Evolutionary conservation across 306 rosid species (phyloP).

Genomic region (Castanea crenata): DNA sequence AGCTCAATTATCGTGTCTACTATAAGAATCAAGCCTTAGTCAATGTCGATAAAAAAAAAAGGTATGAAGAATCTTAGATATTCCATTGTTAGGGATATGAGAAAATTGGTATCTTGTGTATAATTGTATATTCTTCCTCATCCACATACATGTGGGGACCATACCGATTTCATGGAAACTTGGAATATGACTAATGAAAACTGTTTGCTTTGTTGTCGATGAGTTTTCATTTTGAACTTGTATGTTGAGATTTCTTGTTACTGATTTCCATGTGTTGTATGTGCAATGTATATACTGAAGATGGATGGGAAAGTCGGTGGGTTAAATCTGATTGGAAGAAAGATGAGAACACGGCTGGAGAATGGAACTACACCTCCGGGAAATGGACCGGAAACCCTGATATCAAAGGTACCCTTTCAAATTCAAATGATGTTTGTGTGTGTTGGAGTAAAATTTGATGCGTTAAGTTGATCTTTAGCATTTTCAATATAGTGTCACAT

Average conservation of each 20-base stretch:
- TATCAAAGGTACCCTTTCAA: conserved; percentile 64
- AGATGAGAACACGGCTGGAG: conserved; percentile 84
- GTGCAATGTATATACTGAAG: conserved; percentile 35
- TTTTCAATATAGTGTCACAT: not conserved
- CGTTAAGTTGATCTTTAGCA: not conserved
- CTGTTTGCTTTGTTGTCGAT: not conserved
- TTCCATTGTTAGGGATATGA: not conserved
- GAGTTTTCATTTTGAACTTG: not conserved
- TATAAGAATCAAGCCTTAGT: no score
- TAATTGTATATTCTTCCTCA: not conserved
- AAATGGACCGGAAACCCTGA: conserved; percentile 85
- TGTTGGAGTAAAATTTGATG: not conserved
- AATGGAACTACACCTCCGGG: conserved; percentile 95
- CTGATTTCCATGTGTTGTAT: not conserved
- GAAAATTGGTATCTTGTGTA: not conserved
- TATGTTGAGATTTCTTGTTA: not conserved
- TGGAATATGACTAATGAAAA: not conserved
- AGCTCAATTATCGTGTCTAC: no score
- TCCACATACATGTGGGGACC: not conserved
- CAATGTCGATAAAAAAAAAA: not conserved
- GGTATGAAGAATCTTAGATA: not conserved
- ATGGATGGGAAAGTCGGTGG: conserved; percentile 94
- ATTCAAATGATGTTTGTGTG: not conserved
- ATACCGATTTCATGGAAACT: not conserved
- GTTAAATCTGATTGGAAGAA: conserved; percentile 95